Percentiles rank a stretch among this genome's conserved stretches.
These are phyloP conservation scores for Gossypium anomalum DNA, from an alignment of 345 rosid genomes.

Conservation along the genomic window DNA sequence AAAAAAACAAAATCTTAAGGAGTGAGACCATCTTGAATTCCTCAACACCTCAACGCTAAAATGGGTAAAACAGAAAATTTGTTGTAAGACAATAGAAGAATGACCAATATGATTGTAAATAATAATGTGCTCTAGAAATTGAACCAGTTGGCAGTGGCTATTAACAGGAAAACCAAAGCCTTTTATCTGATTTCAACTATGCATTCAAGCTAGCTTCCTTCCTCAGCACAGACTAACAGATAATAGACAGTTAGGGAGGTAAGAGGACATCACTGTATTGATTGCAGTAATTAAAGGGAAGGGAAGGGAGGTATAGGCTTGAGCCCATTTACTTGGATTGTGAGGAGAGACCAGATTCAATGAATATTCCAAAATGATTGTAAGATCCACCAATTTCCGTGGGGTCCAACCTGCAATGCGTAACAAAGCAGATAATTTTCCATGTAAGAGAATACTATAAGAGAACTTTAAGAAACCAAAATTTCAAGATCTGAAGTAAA, in stretches of 20 bases:
- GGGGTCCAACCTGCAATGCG: slow-evolving; percentile 55
- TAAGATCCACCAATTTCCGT: slow-evolving; percentile 77
- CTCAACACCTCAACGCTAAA: neutral
- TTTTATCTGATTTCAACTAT: slow-evolving; percentile 72
- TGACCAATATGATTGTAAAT: neutral
- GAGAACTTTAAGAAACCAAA: neutral
- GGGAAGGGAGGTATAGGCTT: too few relatives aligned
- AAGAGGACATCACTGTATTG: slow-evolving; percentile 1
- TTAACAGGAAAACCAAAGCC: slow-evolving; percentile 90
- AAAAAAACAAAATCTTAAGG: neutral
- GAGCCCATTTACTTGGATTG: too few relatives aligned
- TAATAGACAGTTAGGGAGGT: slow-evolving; percentile 21
- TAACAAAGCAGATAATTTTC: slow-evolving; percentile 13
- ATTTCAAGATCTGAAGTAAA: neutral
- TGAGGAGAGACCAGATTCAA: slow-evolving; percentile 53
- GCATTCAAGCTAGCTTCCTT: slow-evolving; percentile 92
- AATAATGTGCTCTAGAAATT: slow-evolving; percentile 3
- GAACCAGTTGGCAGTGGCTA: slow-evolving; percentile 89
- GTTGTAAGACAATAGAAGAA: neutral
- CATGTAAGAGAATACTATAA: neutral
- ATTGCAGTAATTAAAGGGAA: neutral
- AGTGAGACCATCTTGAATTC: neutral
- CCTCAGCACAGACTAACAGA: slow-evolving; percentile 69
- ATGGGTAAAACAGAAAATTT: neutral
- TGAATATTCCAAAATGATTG: slow-evolving; percentile 86